phyloP scores from a whole-genome alignment of 176 grass and related monocot genomes.

The Melocanna baccifera region DNA sequence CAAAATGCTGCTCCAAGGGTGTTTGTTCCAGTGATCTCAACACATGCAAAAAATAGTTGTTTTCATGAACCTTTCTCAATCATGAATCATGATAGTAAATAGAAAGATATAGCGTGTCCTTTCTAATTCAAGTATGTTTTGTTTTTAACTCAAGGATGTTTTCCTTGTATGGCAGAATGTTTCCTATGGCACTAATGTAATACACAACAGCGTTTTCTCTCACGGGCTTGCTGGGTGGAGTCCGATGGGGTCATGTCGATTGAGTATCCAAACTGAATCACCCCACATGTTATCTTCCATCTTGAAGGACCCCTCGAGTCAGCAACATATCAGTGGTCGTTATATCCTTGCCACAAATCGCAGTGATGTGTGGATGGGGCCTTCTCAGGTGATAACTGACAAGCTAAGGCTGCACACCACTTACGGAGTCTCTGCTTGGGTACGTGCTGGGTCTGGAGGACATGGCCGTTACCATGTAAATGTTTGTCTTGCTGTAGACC shows the following conservation, averaged over 20 bases:
- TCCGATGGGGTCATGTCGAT: conserved; percentile 79
- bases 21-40: neutral
- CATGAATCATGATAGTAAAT: neutral
- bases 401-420: conserved; percentile 75
- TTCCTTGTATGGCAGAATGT: conserved; percentile 65
- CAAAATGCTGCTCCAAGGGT: neutral
- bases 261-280: conserved; percentile 60
- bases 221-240: conserved; percentile 69
- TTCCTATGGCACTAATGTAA: conserved; percentile 53
- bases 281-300: conserved; percentile 51
- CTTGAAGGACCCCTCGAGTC: conserved; percentile 21
- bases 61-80: neutral
- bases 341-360: conserved; percentile 68
- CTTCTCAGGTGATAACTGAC: conserved; percentile 87
- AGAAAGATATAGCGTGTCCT: neutral
- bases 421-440: conserved; percentile 84
- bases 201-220: conserved; percentile 59
- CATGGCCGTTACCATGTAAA: conserved; percentile 70
- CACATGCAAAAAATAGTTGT: neutral
- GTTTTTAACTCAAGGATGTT: conserved; percentile 17
- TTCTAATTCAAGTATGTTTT: conserved; percentile 3
- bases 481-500: conserved; percentile 74
- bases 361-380: conserved; percentile 91
- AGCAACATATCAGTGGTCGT: conserved; percentile 43
- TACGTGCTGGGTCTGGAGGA: conserved; percentile 60